A percentile compares a stretch with the other conserved stretches of the same genome.
Evolutionary conservation across 306 rosid species (phyloP).

Genomic region (Comarum palustre): DNA sequence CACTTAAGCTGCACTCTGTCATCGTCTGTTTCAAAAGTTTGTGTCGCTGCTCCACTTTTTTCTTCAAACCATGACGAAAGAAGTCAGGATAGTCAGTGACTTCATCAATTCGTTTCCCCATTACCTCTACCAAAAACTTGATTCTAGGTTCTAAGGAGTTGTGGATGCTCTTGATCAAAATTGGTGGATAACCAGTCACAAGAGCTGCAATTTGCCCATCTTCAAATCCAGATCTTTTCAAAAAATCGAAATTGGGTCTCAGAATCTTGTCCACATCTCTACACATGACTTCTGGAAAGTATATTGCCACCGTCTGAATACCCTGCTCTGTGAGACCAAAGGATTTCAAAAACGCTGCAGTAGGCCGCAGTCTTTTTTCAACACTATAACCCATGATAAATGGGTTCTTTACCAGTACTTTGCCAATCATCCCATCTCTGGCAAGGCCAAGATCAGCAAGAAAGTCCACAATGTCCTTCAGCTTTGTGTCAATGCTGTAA

Average conservation of each 20-base stretch:
- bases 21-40: slow-evolving; percentile 51
- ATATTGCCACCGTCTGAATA: slow-evolving; percentile 61
- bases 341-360: slow-evolving; percentile 57
- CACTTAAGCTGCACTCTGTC: slow-evolving; percentile 66
- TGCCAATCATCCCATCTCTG: slow-evolving; percentile 73
- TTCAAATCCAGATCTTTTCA: slow-evolving; percentile 58
- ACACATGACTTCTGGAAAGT: slow-evolving; percentile 71
- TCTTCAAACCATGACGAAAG: slow-evolving; percentile 83
- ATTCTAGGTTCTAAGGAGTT: slow-evolving; percentile 79
- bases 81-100: slow-evolving; percentile 66
- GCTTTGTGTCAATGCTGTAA: slow-evolving; percentile 77
- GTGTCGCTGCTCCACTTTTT: slow-evolving; percentile 60
- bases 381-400: slow-evolving; percentile 86
- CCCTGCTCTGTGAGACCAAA: slow-evolving; percentile 58
- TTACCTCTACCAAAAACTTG: slow-evolving; percentile 62
- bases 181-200: slow-evolving; percentile 82
- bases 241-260: slow-evolving; percentile 54
- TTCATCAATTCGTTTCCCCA: slow-evolving; percentile 78
- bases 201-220: slow-evolving; percentile 61
- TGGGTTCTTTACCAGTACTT: slow-evolving; percentile 69
- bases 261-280: slow-evolving; percentile 72
- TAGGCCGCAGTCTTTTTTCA: slow-evolving; percentile 66
- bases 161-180: slow-evolving; percentile 72
- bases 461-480: slow-evolving; percentile 63
- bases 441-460: slow-evolving; percentile 64